Percentiles rank a stretch among this genome's conserved stretches.
Conservation (phyloP, 441 rosid genomes). For the Heliophila coronopifolia region DNA sequence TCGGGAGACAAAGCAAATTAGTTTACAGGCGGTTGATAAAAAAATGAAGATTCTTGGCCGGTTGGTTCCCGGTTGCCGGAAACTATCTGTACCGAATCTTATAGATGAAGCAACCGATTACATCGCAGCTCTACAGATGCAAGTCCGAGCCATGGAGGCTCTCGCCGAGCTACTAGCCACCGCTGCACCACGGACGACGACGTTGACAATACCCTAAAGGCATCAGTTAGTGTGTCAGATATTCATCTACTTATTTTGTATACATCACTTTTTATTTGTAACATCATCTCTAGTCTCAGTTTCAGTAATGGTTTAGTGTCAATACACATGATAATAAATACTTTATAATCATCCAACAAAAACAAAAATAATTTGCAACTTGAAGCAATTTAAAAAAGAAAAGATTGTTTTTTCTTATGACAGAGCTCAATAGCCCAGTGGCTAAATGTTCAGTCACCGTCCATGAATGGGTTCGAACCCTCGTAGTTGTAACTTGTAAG, state of each 20-base stretch:
- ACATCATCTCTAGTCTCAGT: too few species aligned
- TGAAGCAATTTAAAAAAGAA: slow-evolving; percentile 8
- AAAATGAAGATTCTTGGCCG: slow-evolving; percentile 76
- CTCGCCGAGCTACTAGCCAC: slow-evolving; percentile 39
- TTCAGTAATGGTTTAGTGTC: too few species aligned
- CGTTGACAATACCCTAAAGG: too few species aligned
- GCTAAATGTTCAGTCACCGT: too few species aligned
- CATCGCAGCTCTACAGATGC: slow-evolving; percentile 94
- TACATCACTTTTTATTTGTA: slow-evolving; percentile 14
- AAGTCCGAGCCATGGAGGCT: slow-evolving; percentile 71
- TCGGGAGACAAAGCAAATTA: slow-evolving; percentile 58
- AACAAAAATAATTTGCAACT: slow-evolving; percentile 7
- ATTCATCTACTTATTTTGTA: slow-evolving; percentile 25
- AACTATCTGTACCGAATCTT: slow-evolving; percentile 71
- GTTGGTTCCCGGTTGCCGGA: slow-evolving; percentile 89
- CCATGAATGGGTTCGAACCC: too few species aligned
- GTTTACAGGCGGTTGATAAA: slow-evolving; percentile 57
- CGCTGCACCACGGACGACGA: too few species aligned
- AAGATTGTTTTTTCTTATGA: too few species aligned
- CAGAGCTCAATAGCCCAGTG: too few species aligned
- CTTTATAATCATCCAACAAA: too few species aligned
- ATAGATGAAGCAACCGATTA: slow-evolving; percentile 94
- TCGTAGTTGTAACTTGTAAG: too few species aligned
- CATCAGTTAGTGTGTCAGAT: too few species aligned
- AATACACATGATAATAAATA: too few species aligned